Base-by-base conservation (phyloP, 768 basidiomycete genomes). In the Calocybe gangraenosa region DNA sequence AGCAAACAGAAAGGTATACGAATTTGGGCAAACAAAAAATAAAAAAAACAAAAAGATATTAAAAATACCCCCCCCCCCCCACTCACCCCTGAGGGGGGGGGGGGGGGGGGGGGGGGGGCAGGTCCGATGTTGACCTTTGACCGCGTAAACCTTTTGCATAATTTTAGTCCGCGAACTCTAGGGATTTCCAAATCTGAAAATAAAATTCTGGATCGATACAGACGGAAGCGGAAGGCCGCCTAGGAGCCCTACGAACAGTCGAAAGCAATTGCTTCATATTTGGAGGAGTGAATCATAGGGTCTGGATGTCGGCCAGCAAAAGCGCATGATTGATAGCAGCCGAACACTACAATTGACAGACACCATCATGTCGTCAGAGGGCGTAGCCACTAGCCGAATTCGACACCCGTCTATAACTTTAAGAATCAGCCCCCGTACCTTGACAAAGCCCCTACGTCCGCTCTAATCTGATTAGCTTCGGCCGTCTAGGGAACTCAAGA, bases 181-280 rank as follows among this genome's bases (percentile, higher is more conserved):
- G n/a, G n/a, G n/a, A n/a, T n/a, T n/a, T n/a, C n/a, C n/a, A n/a
- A n/a, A n/a, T n/a, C 25, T 28, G 25, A 28, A 25, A 40, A 40
- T 30, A 48, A 76, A 76, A 48, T 76, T 39, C 62, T 78, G 46
- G 53, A 58, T 41, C 66, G 64, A 60, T 70, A 70, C 49, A 74
- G 76, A 43, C 58, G 58, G 44, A 66, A 59, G 49, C 61, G 58
- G 45, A 54, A 54, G 14, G 49, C 49, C 42, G 48, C 54, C 33
- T 14, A 45, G 38, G 22, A 73, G 74, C 45, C 73, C 78, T 17
- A 65, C 75, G 46, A 55, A 63, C 8, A 72, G 82, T 22, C 73
- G 73, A 44, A 17, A 55, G 67, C 10, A 63, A 60, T 15, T 79
- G 73, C 54, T 69, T 80, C 55, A 65, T 56, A 31, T 53, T 56